Percentiles rank a stretch among this genome's conserved stretches.
Evolutionary conservation across 371 early-diverging fungal genomes (phyloP).

Genomic region (Lichtheimia ramosa): DNA sequence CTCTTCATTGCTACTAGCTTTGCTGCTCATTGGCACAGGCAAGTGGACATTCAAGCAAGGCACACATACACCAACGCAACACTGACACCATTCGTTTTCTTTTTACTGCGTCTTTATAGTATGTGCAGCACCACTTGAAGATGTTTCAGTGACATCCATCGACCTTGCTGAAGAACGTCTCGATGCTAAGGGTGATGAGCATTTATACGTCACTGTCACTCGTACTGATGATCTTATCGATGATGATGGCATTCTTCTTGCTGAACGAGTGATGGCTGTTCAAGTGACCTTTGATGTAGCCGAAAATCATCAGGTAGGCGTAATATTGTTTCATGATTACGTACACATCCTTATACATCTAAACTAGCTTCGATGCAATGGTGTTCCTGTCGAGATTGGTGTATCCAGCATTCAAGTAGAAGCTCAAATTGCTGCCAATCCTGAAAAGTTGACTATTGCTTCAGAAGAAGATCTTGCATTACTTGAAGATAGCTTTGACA

Average conservation of each 20-base stretch:
- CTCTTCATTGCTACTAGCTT: background rate
- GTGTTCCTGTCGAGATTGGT: constrained; percentile 58
- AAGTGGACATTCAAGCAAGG: background rate
- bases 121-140: constrained; percentile 44
- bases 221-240: constrained; percentile 73
- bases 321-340: background rate
- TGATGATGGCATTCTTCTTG: constrained; percentile 62
- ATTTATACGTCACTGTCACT: constrained; percentile 61
- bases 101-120: constrained; percentile 1
- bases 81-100: background rate
- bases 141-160: constrained; percentile 47
- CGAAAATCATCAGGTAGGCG: constrained; percentile 45
- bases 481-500: constrained; percentile 58
- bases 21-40: background rate
- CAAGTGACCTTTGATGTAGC: constrained; percentile 70
- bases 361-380: constrained; percentile 55
- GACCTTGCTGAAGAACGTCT: constrained; percentile 34
- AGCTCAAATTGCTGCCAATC: constrained; percentile 54
- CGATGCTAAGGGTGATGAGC: constrained; percentile 36
- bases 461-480: constrained; percentile 54
- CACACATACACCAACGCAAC: background rate
- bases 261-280: constrained; percentile 67
- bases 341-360: background rate
- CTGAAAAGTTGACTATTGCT: constrained; percentile 42
- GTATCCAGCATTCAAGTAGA: constrained; percentile 60